Evolutionary conservation across 768 basidiomycete genomes (phyloP).

Genomic region (Butyriboletus loyo): DNA sequence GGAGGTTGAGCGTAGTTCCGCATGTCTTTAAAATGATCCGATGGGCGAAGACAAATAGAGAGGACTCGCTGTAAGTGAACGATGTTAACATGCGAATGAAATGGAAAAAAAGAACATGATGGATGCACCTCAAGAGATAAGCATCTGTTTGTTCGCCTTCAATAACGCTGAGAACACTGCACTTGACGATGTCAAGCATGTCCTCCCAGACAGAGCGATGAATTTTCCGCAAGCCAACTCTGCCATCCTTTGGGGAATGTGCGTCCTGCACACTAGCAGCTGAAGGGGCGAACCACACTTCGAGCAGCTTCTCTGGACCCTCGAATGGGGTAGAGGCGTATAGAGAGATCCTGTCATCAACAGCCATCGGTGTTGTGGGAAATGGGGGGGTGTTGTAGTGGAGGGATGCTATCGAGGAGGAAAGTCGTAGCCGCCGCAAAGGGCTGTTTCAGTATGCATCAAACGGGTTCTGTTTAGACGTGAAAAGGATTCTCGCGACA

Average conservation of each 20-base stretch:
- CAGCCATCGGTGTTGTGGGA: conserved; percentile 21
- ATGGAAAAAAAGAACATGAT: conserved; percentile 1
- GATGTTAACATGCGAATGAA: conserved; percentile 10
- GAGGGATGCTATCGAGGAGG: conserved; percentile 47
- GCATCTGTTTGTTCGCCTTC: conserved; percentile 91
- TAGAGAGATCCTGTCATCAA: conserved; percentile 19
- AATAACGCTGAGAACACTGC: conserved; percentile 90
- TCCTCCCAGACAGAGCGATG: conserved; percentile 84
- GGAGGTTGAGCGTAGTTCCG: conserved; percentile 95
- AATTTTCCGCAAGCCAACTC: conserved; percentile 74
- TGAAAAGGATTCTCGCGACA: conserved; percentile 12
- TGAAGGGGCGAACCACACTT: conserved; percentile 95
- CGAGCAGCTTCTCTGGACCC: conserved; percentile 92
- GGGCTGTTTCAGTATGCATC: conserved; percentile 45
- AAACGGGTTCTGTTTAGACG: conserved; percentile 24
- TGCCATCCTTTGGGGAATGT: conserved; percentile 37
- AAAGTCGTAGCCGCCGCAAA: conserved; percentile 35
- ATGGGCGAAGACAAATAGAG: conserved; percentile 91
- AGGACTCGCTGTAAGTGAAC: conserved; percentile 77
- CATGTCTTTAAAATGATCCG: conserved; percentile 98
- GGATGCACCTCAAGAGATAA: conserved; percentile 85
- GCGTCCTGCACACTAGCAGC: conserved; percentile 54
- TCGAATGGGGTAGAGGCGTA: conserved; percentile 65
- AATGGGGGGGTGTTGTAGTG: conserved; percentile 13
- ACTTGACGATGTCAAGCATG: conserved; percentile 95